Conservation (phyloP, 1,284 basidiomycete genomes). For the Apiotrichum gamsii region DNA sequence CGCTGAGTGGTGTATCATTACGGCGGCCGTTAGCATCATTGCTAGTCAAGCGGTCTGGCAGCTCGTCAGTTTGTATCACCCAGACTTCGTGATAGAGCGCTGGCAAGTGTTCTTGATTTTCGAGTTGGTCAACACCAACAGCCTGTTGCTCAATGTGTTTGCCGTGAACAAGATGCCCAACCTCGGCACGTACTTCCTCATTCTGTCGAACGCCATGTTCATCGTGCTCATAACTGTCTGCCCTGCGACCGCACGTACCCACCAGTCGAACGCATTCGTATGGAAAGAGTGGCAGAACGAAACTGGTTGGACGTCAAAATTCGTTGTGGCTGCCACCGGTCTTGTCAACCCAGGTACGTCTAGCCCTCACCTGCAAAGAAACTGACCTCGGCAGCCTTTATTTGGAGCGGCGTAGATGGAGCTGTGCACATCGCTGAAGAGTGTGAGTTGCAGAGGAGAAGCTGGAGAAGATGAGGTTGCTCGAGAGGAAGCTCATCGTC, state of each 20-base stretch:
- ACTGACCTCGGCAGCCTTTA: slow-evolving; percentile 7
- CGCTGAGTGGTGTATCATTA: slow-evolving; percentile 18
- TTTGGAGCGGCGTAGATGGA: slow-evolving; percentile 12
- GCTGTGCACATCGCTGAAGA: slow-evolving; percentile 17
- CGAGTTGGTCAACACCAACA: slow-evolving; percentile 11
- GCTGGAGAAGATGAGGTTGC: no score
- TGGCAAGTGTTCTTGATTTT: slow-evolving; percentile 23
- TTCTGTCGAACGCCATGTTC: slow-evolving; percentile 9
- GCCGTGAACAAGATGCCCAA: slow-evolving; percentile 4
- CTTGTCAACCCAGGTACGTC: slow-evolving; percentile 13
- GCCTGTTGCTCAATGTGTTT: slow-evolving; percentile 17
- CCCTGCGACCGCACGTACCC: slow-evolving; percentile 4
- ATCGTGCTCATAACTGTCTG: slow-evolving; percentile 18
- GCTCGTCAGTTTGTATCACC: slow-evolving; percentile 13
- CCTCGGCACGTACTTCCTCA: slow-evolving; percentile 16
- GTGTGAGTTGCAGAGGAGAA: no score
- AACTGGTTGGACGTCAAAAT: slow-evolving; percentile 9
- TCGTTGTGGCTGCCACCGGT: slow-evolving; percentile 13
- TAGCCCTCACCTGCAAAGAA: no score
- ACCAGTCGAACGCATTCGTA: slow-evolving; percentile 6
- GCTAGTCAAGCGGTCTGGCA: slow-evolving; percentile 14
- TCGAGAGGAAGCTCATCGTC: no score
- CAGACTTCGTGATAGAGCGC: slow-evolving; percentile 14
- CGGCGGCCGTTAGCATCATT: slow-evolving; percentile 20
- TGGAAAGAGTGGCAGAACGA: slow-evolving; percentile 10